These are phyloP conservation scores for Pestalotiopsis sp. DNA, from an alignment of 2,329 filamentous ascomycete genomes.

Conservation along the genomic window DNA sequence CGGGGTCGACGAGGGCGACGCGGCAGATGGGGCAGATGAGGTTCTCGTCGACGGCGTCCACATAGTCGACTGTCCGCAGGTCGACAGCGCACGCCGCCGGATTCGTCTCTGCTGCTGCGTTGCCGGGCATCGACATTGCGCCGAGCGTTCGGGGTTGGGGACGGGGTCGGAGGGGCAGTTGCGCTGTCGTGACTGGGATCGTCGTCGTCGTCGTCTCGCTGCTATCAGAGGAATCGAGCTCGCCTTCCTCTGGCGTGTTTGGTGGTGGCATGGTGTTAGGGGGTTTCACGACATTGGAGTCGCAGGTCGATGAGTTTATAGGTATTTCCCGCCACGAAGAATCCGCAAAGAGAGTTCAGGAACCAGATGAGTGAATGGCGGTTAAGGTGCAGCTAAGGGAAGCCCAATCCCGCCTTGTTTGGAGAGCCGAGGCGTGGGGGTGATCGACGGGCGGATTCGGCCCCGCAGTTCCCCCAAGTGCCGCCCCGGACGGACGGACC, in stretches of 20 bases:
- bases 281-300: conserved; percentile 1
- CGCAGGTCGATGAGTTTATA: neutral
- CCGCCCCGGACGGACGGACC: neutral
- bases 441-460: neutral
- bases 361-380: neutral
- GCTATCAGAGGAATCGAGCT: conserved; percentile 15
- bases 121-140: too few species aligned
- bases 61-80: conserved; percentile 45
- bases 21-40: conserved; percentile 59
- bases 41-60: conserved; percentile 43
- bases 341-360: neutral
- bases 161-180: conserved; percentile 23
- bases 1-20: conserved; percentile 58
- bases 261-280: conserved; percentile 31
- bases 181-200: conserved; percentile 12
- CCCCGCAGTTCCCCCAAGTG: neutral
- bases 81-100: conserved; percentile 31
- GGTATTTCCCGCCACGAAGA: neutral
- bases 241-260: conserved; percentile 34
- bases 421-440: neutral
- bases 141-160: too few species aligned
- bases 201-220: neutral
- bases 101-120: too few species aligned
- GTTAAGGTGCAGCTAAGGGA: too few species aligned
- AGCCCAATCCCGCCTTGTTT: neutral